phyloP scores from a whole-genome alignment of 331 rosid genomes.

The Malus hybrid region DNA sequence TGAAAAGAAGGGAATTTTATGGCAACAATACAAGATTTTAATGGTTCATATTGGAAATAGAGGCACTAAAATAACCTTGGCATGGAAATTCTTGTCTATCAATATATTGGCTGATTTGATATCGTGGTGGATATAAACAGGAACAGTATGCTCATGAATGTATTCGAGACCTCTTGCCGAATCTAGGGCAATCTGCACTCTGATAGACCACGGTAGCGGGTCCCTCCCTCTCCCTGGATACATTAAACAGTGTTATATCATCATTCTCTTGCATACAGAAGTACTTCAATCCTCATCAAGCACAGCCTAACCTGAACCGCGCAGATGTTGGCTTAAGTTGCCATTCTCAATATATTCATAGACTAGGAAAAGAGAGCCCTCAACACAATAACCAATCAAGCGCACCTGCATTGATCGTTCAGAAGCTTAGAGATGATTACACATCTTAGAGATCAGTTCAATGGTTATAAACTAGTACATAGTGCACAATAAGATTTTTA shows the following conservation, averaged over 20 bases:
- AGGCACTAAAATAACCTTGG: constrained; percentile 48
- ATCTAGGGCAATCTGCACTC: constrained; percentile 94
- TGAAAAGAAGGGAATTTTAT: neutral
- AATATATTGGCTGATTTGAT: constrained; percentile 95
- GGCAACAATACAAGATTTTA: neutral
- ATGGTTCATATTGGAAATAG: neutral
- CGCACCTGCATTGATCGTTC: constrained; percentile 57
- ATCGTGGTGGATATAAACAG: constrained; percentile 93
- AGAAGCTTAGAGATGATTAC: constrained; percentile 1
- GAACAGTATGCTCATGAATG: constrained; percentile 97
- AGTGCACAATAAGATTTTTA: neutral
- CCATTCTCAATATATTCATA: constrained; percentile 94
- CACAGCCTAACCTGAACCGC: constrained; percentile 65
- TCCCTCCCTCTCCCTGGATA: constrained; percentile 46
- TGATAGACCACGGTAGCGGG: constrained; percentile 69
- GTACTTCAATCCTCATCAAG: constrained; percentile 9
- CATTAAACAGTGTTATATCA: constrained; percentile 8
- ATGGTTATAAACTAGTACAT: neutral
- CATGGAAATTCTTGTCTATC: constrained; percentile 75
- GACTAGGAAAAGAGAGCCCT: constrained; percentile 83
- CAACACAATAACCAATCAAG: constrained; percentile 86
- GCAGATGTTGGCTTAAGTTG: constrained; percentile 81
- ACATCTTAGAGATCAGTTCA: neutral
- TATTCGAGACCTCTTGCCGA: constrained; percentile 98
- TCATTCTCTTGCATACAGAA: constrained; percentile 4